Evolutionary conservation across 768 basidiomycete species (phyloP).

Genomic region (Sarcodon sp.): DNA sequence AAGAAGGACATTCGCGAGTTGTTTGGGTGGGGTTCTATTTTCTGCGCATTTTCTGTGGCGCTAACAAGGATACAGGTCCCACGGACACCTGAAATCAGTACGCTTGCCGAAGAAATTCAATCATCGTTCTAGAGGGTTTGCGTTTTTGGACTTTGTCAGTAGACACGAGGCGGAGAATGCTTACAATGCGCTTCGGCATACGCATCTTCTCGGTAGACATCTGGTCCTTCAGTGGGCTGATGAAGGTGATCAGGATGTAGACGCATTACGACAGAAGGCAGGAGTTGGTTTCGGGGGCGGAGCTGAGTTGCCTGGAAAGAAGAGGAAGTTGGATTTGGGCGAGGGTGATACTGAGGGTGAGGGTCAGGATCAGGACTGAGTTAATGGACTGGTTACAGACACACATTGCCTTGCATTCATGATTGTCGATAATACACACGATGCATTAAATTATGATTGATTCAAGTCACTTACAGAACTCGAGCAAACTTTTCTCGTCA

Average conservation of each 20-base stretch:
- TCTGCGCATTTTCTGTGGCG: background rate
- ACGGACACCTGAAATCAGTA: constrained; percentile 89
- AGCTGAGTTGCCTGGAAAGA: constrained; percentile 57
- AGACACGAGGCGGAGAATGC: constrained; percentile 86
- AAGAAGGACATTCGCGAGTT: constrained; percentile 86
- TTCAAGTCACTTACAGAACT: too few relatives aligned
- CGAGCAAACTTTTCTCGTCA: too few relatives aligned
- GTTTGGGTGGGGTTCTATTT: constrained; percentile 52
- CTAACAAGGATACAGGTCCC: constrained; percentile 36
- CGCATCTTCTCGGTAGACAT: constrained; percentile 92
- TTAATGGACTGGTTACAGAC: background rate
- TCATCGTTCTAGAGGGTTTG: constrained; percentile 83
- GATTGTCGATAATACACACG: too few relatives aligned
- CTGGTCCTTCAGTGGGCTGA: constrained; percentile 88
- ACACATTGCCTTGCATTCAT: too few relatives aligned
- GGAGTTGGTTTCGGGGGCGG: constrained; percentile 67
- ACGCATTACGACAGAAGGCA: constrained; percentile 64
- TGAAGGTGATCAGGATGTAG: constrained; percentile 69
- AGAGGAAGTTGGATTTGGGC: constrained; percentile 48
- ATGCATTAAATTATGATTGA: too few relatives aligned
- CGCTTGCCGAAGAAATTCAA: constrained; percentile 90
- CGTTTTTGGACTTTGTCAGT: constrained; percentile 89
- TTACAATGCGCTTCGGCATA: constrained; percentile 77
- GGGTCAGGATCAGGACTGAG: constrained; percentile 8
- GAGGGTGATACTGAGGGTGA: constrained; percentile 20